Evolutionary conservation across 169 alveolate genomes (phyloP), one percentile per base, ranked within the genome.

Genomic region (Cryptosporidium sp.): DNA sequence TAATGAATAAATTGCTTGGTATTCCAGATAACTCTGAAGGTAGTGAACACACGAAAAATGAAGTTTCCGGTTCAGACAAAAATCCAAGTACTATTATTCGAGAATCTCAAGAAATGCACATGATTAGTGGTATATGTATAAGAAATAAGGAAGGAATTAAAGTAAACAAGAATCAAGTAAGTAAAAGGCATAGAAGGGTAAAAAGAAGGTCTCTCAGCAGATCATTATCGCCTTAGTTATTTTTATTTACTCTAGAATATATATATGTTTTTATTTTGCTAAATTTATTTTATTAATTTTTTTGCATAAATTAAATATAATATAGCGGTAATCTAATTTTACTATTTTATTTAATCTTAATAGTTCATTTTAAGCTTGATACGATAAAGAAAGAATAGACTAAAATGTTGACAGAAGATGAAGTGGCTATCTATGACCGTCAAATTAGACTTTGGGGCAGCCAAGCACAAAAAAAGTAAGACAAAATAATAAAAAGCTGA

Each of bases 381-480:
- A 41, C 9, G 12, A 69, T 12, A 59, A 52, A 26, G 61, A 52
- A 37, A 23, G 61, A 16, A 31, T 31, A 18, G n/a, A 33, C 14
- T 73, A 55, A 39, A 9, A 94, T 94, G 84, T 96, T 92, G 39
- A 45, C 91, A 35, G 37, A 26, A 29, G 86, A 50, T 45, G 91
- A 73, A 84, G 86, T 73, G 59, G 91, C 91, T 21, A 59, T 92
- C 3, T 84, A 80, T 69, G 94, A 92, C 59, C 91, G 94, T 35
- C 94, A 92, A 61, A 86, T 92, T 50, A 84, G 94, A 23, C 91
- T 92, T 12, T 92, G 94, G 94, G 94, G 94, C 1, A 58, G 84
- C 26, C 92, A 92, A 23, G 84, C 92, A 41, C 94, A 92, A 48
- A 50, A 70, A 41, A 92, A 69, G 94, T 89, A 55, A 39, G 92